Conservation (phyloP, 495 filamentous ascomycete species). For the Lasiosphaeria hispida region DNA sequence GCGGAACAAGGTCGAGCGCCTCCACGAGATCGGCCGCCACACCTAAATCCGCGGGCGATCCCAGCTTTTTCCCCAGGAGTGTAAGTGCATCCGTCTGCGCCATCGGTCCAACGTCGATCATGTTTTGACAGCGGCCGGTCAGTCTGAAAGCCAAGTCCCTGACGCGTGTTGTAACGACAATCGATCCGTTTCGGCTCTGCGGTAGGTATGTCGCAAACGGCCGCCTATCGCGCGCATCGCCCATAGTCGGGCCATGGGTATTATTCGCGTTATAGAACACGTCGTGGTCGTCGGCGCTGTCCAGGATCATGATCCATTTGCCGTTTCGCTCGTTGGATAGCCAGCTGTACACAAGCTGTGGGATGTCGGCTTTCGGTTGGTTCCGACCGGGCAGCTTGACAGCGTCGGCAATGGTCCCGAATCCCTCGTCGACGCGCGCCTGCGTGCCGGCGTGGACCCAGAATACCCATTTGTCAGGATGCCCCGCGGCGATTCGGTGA, state of each 20-base stretch:
- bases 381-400: constrained; percentile 36
- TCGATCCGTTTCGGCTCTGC: constrained; percentile 36
- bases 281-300: constrained; percentile 41
- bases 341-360: constrained; percentile 39
- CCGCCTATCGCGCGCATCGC: background rate
- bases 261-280: constrained; percentile 21
- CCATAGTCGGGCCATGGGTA: background rate
- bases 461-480: constrained; percentile 12
- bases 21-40: constrained; percentile 27
- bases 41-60: constrained; percentile 14
- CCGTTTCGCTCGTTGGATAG: constrained; percentile 38
- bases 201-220: constrained; percentile 39
- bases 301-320: constrained; percentile 3
- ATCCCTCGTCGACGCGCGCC: constrained; percentile 21
- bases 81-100: constrained; percentile 18
- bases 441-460: constrained; percentile 5
- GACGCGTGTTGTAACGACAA: constrained; percentile 36
- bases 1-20: constrained; percentile 46
- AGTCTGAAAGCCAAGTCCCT: constrained; percentile 27
- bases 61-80: constrained; percentile 34
- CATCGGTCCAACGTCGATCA: constrained; percentile 25
- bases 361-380: constrained; percentile 35
- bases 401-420: constrained; percentile 36
- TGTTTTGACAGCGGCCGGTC: constrained; percentile 13
- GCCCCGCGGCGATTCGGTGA: constrained; percentile 8